Percentiles rank a stretch among this genome's conserved stretches.
These are phyloP conservation scores for Picochlorum sp. DNA, from an alignment of 139 green algal genomes.

Conservation along the genomic window DNA sequence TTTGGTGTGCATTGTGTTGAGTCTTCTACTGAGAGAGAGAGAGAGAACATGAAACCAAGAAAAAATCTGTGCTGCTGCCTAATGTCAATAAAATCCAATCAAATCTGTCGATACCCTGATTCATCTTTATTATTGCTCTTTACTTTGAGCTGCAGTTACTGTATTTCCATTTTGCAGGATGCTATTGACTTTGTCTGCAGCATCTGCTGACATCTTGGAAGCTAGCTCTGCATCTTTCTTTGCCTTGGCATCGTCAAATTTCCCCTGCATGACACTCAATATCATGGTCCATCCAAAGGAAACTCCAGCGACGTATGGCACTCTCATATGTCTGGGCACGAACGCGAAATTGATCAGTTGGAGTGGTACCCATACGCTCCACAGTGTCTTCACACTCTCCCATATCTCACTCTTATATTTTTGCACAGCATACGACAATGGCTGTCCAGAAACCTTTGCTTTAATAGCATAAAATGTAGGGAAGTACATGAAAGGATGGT, in stretches of 20 bases:
- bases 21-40: too few relatives aligned
- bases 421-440: constrained; percentile 32
- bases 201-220: background rate
- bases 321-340: constrained; percentile 71
- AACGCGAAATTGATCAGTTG: constrained; percentile 81
- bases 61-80: background rate
- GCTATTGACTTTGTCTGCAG: background rate
- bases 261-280: constrained; percentile 40
- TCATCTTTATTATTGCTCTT: background rate
- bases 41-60: background rate
- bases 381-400: constrained; percentile 77
- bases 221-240: background rate
- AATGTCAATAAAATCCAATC: background rate
- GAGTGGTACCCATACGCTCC: constrained; percentile 71
- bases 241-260: constrained; percentile 32
- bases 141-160: constrained; percentile 5
- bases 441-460: constrained; percentile 45
- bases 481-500: constrained; percentile 82
- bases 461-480: constrained; percentile 77
- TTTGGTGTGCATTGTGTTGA: too few relatives aligned
- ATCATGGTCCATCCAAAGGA: constrained; percentile 50
- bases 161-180: background rate
- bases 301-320: constrained; percentile 58
- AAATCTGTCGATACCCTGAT: background rate
- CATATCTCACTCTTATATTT: constrained; percentile 71